Evolutionary conservation across 495 filamentous ascomycete species (phyloP), one percentile per base, ranked within the genome.

Genomic region (Xanthoparmelia taractica): DNA sequence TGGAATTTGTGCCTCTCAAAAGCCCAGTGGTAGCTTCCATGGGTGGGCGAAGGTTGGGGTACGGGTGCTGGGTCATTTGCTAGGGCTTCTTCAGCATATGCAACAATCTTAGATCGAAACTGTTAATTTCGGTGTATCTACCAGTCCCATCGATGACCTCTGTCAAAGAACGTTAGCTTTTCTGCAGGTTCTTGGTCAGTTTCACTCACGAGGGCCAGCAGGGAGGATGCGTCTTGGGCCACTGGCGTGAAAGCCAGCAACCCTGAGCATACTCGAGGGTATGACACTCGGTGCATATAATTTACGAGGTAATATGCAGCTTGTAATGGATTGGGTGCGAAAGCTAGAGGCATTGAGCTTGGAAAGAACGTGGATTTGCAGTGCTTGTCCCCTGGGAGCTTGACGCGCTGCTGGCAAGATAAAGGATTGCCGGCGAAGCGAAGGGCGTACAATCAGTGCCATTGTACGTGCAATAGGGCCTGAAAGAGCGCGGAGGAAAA

Each of bases 1-100:
- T 33, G 33, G 7, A 43, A 38, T 11, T 57, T 58, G 37, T 73
- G 87, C 87, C 94, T 87, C 82, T 98, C 94, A 72, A 96, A 96
- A 66, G 88, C 86, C 94, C 94, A 98, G 81, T 98, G 94, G 81
- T 97, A 97, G 75, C 89, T 93, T 60, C 94, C 95, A 75, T 97
- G 87, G 27, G 82, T 78, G 20, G 92, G 85, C 59, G 82, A 84
- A 45, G 88, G 67, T 13, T 80, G 67, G 33, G 90, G 91, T n/a
- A 97, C 72, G 33, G 83, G 84, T 54, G 83, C 87, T 60, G 94
- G 80, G 73, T 97, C 94, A 77, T 98, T 98, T 68, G 88, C 89
- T 95, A 73, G 34, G n/a, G 60, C 38, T 55, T 13, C 40, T n/a
- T 58, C 40, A 65, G 66, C 74, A 63, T 73, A 72, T 73, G 59